Base-by-base conservation (phyloP, 2,329 filamentous ascomycete species). In the Bipolaris zeicola region DNA sequence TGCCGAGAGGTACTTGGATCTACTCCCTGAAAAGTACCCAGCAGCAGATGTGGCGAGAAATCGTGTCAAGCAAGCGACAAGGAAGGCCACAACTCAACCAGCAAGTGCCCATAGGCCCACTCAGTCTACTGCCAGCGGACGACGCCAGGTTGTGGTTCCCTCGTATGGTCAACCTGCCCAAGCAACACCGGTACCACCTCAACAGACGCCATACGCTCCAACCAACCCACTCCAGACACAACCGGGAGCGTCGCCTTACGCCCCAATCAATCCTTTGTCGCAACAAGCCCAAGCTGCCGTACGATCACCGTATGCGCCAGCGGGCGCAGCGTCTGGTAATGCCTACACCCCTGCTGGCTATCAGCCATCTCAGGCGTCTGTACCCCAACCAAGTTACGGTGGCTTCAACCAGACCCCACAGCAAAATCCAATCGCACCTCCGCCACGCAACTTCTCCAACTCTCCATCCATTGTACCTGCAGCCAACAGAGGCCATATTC, bases 1-100 rank as follows among this genome's bases (percentile, higher is more conserved):
- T 66, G 96, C 95, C 5, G 90, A 96, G 77, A 93, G 90, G 75
- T 99, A 99, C 71, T 85, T 99, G 38, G 87, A 93, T 70, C 86
- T 99, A 50, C 83, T 99, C 43, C 95, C 95, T 14, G 80, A 83
- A 38, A 87, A 88, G 62, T 97, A 96, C 74, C 89, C 91, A 37
- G 90, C 91, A 55, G 95, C 94, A 34, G 92, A 97, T 65, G 85
- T 95, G 64, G 91, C 94, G 26, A 86, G 92, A 63, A 90, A 90
- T 76, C 88, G 95, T 50, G 89, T 99, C 66, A 89, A 87, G 77
- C 85, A 94, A 69, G 93, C 95, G 2, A 96, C 89, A 1, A 87
- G 87, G 76, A 91, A 87, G 72, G 76, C 76, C 55, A 72, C 79
- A 57, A 70, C 80, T 38, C 78, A 80, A 65, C 67, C 76, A 54